phyloP scores from a whole-genome alignment of 1,284 basidiomycete species.

The Inonotus obliquus region DNA sequence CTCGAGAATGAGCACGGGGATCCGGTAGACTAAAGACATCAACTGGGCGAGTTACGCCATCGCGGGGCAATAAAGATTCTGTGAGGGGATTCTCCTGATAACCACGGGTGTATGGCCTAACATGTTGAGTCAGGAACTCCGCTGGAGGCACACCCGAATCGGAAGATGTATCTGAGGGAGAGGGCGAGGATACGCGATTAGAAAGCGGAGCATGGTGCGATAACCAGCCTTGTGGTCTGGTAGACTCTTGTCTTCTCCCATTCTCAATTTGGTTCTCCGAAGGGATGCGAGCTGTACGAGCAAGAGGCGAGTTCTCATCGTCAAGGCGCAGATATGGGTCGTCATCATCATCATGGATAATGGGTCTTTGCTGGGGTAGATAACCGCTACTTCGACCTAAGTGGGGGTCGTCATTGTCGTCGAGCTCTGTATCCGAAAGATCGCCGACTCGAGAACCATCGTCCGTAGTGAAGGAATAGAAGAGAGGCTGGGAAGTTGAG shows the following conservation, averaged over 20 bases:
- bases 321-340: slow-evolving; percentile 74
- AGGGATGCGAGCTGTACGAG: slow-evolving; percentile 38
- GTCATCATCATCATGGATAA: slow-evolving; percentile 52
- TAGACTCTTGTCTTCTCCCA: slow-evolving; percentile 24
- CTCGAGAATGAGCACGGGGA: slow-evolving; percentile 55
- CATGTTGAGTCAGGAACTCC: slow-evolving; percentile 27
- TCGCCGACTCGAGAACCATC: slow-evolving; percentile 54
- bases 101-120: slow-evolving; percentile 33
- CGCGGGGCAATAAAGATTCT: slow-evolving; percentile 66
- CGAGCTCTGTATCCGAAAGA: slow-evolving; percentile 40
- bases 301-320: slow-evolving; percentile 37
- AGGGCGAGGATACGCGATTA: slow-evolving; percentile 44
- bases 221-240: slow-evolving; percentile 54
- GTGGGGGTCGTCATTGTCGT: slow-evolving; percentile 72
- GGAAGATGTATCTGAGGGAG: slow-evolving; percentile 41
- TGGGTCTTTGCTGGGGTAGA: slow-evolving; percentile 25
- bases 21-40: slow-evolving; percentile 73
- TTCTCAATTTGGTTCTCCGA: slow-evolving; percentile 41
- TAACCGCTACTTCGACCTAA: slow-evolving; percentile 42
- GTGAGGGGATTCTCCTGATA: slow-evolving; percentile 48
- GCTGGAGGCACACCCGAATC: slow-evolving; percentile 42
- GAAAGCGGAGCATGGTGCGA: slow-evolving; percentile 55
- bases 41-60: slow-evolving; percentile 53
- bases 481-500: slow-evolving; percentile 63
- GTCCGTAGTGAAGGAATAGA: slow-evolving; percentile 77